Percentiles rank a stretch among this genome's conserved stretches.
Evolutionary conservation across 441 rosid genomes (phyloP).

Genomic region (Gossypium trilobum): DNA sequence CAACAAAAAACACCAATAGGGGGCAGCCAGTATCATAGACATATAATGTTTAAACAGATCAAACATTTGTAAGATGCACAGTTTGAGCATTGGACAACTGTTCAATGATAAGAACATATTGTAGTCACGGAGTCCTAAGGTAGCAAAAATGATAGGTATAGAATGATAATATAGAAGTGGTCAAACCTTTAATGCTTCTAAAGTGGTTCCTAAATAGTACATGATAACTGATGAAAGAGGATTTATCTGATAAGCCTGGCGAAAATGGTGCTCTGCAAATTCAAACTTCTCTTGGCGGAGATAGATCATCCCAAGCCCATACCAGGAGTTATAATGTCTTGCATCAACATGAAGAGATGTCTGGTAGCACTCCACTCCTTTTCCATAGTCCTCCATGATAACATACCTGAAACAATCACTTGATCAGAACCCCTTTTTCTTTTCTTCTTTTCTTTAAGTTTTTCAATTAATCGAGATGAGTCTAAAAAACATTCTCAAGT

Average conservation of each 20-base stretch:
- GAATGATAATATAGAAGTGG: background rate
- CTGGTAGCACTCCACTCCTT: constrained; percentile 69
- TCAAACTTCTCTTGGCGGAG: constrained; percentile 77
- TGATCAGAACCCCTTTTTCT: background rate
- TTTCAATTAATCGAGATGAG: constrained; percentile 9
- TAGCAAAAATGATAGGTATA: background rate
- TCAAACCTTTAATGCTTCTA: constrained; percentile 66
- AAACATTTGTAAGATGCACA: background rate
- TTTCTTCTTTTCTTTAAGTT: background rate
- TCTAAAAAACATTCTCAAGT: background rate
- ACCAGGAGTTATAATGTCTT: constrained; percentile 87
- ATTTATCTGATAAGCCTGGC: constrained; percentile 62
- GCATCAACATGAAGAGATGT: constrained; percentile 65
- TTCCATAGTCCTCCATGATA: constrained; percentile 70
- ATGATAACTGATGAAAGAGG: constrained; percentile 77
- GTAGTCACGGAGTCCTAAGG: background rate
- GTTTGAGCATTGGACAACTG: background rate
- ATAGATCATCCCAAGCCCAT: constrained; percentile 85
- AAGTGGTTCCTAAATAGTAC: constrained; percentile 78
- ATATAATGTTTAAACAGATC: background rate
- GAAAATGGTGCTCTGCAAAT: constrained; percentile 84
- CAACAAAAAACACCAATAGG: background rate
- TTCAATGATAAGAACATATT: background rate
- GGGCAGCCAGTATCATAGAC: background rate
- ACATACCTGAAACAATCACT: constrained; percentile 43